phyloP scores from a whole-genome alignment of 139 green algal species.

The Edaphochlamys debaryana region DNA sequence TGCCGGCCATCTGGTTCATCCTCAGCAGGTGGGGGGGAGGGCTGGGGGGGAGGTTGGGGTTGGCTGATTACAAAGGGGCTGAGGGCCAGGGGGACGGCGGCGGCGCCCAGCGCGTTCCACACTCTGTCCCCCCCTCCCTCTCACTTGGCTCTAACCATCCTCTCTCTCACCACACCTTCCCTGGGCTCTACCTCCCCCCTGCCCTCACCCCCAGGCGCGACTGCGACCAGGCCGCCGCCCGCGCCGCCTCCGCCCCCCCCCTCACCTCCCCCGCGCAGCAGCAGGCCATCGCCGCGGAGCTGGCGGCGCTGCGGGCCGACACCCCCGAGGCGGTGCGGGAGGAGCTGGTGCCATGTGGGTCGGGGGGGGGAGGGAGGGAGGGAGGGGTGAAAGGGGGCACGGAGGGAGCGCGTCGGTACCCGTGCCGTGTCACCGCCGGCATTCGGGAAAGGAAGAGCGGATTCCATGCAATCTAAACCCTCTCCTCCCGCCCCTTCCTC shows the following conservation, averaged over 20 bases:
- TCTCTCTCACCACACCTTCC: background rate
- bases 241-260: background rate
- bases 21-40: constrained; percentile 55
- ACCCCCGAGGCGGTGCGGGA: constrained; percentile 84
- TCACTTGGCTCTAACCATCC: too few relatives aligned
- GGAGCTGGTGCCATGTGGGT: constrained; percentile 53
- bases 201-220: constrained; percentile 31
- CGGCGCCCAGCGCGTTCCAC: too few relatives aligned
- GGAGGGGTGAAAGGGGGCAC: background rate
- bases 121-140: too few relatives aligned
- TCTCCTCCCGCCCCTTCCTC: background rate
- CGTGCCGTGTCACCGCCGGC: too few relatives aligned
- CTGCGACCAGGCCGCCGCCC: constrained; percentile 71
- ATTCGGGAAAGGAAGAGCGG: background rate
- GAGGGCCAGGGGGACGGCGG: too few relatives aligned
- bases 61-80: too few relatives aligned
- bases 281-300: constrained; percentile 61
- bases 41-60: background rate
- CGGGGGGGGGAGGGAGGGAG: background rate
- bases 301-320: constrained; percentile 61
- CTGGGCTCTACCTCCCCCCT: background rate
- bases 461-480: too few relatives aligned
- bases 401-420: background rate
- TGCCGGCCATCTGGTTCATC: constrained; percentile 95
- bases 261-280: constrained; percentile 66